A percentile compares a stretch with the other conserved stretches of the same genome.
phyloP scores from a whole-genome alignment of 2,329 filamentous ascomycete genomes.

The Daldinia sp. region DNA sequence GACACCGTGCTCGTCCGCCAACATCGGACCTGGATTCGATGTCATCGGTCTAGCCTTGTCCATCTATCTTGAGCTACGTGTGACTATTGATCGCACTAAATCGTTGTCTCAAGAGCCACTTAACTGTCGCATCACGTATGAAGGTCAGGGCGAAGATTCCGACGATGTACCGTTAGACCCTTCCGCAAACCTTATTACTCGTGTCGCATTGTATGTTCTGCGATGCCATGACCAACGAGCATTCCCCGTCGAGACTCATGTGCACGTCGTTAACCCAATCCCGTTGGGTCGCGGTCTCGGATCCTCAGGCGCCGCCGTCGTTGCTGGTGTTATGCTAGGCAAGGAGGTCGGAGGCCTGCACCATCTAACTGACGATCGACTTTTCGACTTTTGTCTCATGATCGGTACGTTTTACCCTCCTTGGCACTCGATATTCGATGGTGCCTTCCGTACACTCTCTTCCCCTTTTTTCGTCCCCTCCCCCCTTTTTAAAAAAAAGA shows the following conservation, averaged over 20 bases:
- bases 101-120: constrained; percentile 66
- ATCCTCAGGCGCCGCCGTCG: constrained; percentile 94
- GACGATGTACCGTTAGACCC: constrained; percentile 83
- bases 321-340: constrained; percentile 91
- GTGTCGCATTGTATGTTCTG: constrained; percentile 92
- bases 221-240: constrained; percentile 86
- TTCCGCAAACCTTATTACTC: constrained; percentile 89
- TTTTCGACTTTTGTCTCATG: constrained; percentile 98
- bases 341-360: constrained; percentile 86
- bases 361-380: constrained; percentile 76
- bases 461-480: no score
- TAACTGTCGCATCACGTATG: constrained; percentile 91
- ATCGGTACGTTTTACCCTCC: constrained; percentile 67
- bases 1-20: constrained; percentile 94
- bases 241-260: constrained; percentile 86
- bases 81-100: constrained; percentile 74
- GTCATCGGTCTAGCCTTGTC: constrained; percentile 95
- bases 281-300: constrained; percentile 90
- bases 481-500: no score
- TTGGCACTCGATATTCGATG: neutral
- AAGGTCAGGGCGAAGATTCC: constrained; percentile 77
- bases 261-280: constrained; percentile 96
- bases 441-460: neutral
- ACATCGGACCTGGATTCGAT: constrained; percentile 97
- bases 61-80: constrained; percentile 88